Evolutionary conservation across 2,329 filamentous ascomycete genomes (phyloP), one percentile per base, ranked within the genome.

Genomic region (Epichloe brachyelytri): DNA sequence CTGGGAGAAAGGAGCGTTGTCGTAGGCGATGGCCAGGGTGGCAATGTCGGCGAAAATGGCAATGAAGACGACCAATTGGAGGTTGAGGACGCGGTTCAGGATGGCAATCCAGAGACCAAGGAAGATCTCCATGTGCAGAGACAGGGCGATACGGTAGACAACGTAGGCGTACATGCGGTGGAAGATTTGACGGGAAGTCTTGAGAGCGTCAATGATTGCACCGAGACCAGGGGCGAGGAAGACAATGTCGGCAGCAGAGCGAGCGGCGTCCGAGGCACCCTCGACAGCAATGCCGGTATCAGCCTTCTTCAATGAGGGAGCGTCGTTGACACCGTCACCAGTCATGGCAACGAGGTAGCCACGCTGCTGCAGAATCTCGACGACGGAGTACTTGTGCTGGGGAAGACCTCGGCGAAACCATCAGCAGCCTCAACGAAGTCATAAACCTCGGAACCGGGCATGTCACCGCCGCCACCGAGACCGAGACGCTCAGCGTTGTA

Each of bases 101-200:
- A 91, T 90, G 60, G 85, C 86, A 61, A 95, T 93, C 88, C 88
- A 94, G 53, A 94, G 80, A 67, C 88, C 88, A 48, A 95, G 79
- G 78, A 89, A 95, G 66, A 94, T 86, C 72, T 93, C 88, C 64
- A 95, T 78, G 68, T 95, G 89, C 57, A 95, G 82, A 15, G 88
- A 95, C 63, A 95, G 74, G 46, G 89, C 88, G 63, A 95, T 95
- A 79, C 89, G 87, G 76, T 95, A 95, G 63, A 95, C 86, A 58
- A 95, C 87, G 74, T 95, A 95, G 54, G 88, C 86, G 73, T 95
- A 93, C 88, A 95, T 95, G 63, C 89, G 87, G 74, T 95, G 88
- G 77, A 95, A 95, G 68, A 95, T 95, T 69, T 94, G 88, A 63
- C 89, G 86, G 34, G 88, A 91, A 58, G 86, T 94, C 76, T 95